Conservation (phyloP, 176 grass and related monocot genomes). For the Avena eriantha region DNA sequence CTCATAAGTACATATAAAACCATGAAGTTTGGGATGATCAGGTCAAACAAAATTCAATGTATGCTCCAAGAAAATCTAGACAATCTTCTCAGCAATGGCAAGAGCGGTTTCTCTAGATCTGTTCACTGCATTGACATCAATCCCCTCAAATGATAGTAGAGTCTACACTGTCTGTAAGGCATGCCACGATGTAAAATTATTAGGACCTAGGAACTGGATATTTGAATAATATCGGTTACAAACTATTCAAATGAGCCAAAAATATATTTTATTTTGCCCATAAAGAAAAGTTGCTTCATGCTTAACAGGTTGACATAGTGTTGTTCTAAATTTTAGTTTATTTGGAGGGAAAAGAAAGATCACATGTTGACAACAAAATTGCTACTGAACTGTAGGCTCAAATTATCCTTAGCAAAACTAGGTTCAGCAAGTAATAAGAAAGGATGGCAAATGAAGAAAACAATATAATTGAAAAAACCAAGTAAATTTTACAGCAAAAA, state of each 20-base stretch:
- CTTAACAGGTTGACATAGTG: not conserved
- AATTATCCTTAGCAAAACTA: no score
- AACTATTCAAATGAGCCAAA: not conserved
- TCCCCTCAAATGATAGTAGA: conserved; percentile 63
- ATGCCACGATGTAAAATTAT: conserved; percentile 22
- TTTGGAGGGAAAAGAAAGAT: not conserved
- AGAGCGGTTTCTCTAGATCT: conserved; percentile 74
- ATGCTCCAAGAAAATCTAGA: no score
- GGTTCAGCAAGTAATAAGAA: no score
- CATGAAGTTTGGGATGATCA: no score
- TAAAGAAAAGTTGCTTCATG: not conserved
- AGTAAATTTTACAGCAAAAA: not conserved
- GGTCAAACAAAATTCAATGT: no score
- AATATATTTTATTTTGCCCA: not conserved
- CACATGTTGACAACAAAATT: not conserved
- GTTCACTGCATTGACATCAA: conserved; percentile 79
- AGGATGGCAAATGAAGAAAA: no score
- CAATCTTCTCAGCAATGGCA: conserved; percentile 74
- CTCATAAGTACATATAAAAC: no score
- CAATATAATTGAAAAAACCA: not conserved
- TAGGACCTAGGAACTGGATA: not conserved
- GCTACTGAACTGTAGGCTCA: no score
- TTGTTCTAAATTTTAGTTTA: not conserved
- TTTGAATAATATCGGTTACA: not conserved
- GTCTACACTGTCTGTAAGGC: conserved; percentile 64